Evolutionary conservation across 2,329 filamentous ascomycete species (phyloP).

Genomic region (Aspergillus melleus): DNA sequence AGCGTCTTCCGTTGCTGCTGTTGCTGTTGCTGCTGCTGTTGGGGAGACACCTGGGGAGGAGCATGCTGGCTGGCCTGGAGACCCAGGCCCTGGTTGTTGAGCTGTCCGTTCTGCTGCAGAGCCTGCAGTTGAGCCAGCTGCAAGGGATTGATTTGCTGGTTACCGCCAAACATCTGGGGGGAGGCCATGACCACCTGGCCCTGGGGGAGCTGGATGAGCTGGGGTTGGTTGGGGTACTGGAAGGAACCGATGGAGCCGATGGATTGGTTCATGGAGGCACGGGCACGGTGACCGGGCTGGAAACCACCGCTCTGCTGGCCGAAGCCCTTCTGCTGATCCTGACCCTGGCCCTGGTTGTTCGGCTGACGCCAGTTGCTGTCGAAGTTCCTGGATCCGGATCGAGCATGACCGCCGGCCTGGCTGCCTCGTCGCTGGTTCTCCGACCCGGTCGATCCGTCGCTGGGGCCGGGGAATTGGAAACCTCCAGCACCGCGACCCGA

Average conservation of each 20-base stretch:
- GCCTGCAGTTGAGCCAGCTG: constrained; percentile 90
- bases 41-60: constrained; percentile 59
- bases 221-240: constrained; percentile 83
- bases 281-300: constrained; percentile 86
- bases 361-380: constrained; percentile 97
- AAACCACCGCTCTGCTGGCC: constrained; percentile 72
- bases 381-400: constrained; percentile 87
- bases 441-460: constrained; percentile 48
- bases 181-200: constrained; percentile 79
- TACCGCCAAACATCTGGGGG: constrained; percentile 75
- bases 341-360: constrained; percentile 52
- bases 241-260: constrained; percentile 81
- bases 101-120: constrained; percentile 85
- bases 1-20: constrained; percentile 89
- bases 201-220: constrained; percentile 79
- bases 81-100: constrained; percentile 74
- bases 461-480: constrained; percentile 67
- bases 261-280: constrained; percentile 82
- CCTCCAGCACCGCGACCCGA: constrained; percentile 66
- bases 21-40: constrained; percentile 48
- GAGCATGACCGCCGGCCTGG: constrained; percentile 71
- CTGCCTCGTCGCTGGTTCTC: constrained; percentile 78
- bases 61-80: constrained; percentile 70
- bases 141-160: constrained; percentile 83
- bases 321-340: constrained; percentile 56